Conservation (phyloP, 2,329 filamentous ascomycete species). For the Fusarium annulatum region DNA sequence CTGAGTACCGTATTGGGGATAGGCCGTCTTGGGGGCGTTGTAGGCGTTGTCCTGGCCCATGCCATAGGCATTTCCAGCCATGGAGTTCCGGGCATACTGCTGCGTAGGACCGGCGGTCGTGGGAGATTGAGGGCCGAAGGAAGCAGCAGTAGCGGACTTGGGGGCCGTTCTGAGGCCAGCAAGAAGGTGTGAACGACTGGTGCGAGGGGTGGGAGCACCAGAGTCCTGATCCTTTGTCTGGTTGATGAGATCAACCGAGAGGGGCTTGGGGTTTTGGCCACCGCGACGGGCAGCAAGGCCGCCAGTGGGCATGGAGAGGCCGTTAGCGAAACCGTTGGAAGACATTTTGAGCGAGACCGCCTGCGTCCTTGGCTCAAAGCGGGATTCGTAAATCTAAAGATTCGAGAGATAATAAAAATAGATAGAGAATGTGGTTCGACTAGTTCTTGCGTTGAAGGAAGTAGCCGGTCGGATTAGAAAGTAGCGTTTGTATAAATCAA, state of each 20-base stretch:
- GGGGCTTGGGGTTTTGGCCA: slow-evolving; percentile 88
- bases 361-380: slow-evolving; percentile 82
- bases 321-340: slow-evolving; percentile 81
- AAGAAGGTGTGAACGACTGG: slow-evolving; percentile 92
- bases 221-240: slow-evolving; percentile 74
- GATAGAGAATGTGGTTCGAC: slow-evolving; percentile 39
- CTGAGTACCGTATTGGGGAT: slow-evolving; percentile 59
- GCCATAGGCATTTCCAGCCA: slow-evolving; percentile 57
- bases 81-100: slow-evolving; percentile 58
- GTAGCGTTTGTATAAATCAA: slow-evolving; percentile 32
- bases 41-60: slow-evolving; percentile 57
- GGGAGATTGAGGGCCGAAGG: slow-evolving; percentile 76
- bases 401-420: slow-evolving; percentile 19
- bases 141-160: slow-evolving; percentile 80
- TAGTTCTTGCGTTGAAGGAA: slow-evolving; percentile 27
- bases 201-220: slow-evolving; percentile 83
- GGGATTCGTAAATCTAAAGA: slow-evolving; percentile 29
- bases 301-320: slow-evolving; percentile 79
- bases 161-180: slow-evolving; percentile 93
- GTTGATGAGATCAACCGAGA: slow-evolving; percentile 80
- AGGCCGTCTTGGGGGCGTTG: slow-evolving; percentile 67
- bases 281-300: slow-evolving; percentile 88
- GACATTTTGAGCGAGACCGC: slow-evolving; percentile 99
- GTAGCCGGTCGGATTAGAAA: slow-evolving; percentile 40
- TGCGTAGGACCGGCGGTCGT: slow-evolving; percentile 55